These are phyloP conservation scores for Neonothopanus nambi DNA, from an alignment of 1,284 basidiomycete species.

Conservation along the genomic window DNA sequence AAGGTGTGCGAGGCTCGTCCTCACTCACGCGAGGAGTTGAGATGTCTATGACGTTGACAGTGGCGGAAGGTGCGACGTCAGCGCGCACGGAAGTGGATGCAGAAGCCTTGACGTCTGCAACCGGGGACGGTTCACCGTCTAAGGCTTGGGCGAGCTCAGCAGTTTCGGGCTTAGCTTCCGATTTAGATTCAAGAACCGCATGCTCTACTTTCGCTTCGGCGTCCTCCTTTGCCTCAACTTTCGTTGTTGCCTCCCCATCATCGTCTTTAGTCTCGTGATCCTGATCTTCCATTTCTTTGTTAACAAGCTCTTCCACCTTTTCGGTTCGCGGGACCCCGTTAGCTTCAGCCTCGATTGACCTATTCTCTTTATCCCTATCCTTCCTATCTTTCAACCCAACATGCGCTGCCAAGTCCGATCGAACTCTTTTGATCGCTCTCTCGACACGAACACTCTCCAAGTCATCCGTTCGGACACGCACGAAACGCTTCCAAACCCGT, in stretches of 20 bases:
- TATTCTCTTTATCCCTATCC: slow-evolving; percentile 22
- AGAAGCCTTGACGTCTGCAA: slow-evolving; percentile 2
- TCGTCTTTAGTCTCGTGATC: slow-evolving; percentile 22
- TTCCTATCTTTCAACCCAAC: slow-evolving; percentile 28
- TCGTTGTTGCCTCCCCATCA: slow-evolving; percentile 13
- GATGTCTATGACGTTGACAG: slow-evolving; percentile 14
- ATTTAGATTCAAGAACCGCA: slow-evolving; percentile 10
- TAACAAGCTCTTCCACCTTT: slow-evolving; percentile 27
- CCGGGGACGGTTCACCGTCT: background rate
- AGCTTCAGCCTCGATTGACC: slow-evolving; percentile 24
- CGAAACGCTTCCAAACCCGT: slow-evolving; percentile 83
- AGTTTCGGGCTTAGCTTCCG: slow-evolving; percentile 10
- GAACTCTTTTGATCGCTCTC: slow-evolving; percentile 82
- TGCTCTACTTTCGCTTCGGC: slow-evolving; percentile 10
- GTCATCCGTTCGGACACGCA: slow-evolving; percentile 82
- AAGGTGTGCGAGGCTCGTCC: slow-evolving; percentile 25
- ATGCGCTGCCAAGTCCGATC: slow-evolving; percentile 81
- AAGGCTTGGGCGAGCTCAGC: slow-evolving; percentile 6
- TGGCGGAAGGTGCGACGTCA: slow-evolving; percentile 7
- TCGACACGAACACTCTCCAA: slow-evolving; percentile 84
- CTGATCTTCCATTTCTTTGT: slow-evolving; percentile 33
- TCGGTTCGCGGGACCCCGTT: slow-evolving; percentile 19
- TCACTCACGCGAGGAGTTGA: slow-evolving; percentile 23
- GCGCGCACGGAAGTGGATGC: slow-evolving; percentile 11
- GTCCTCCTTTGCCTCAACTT: slow-evolving; percentile 18